Percentiles rank a stretch among this genome's conserved stretches.
phyloP scores from a whole-genome alignment of 148 eudicot species.

The Diospyros kaki region DNA sequence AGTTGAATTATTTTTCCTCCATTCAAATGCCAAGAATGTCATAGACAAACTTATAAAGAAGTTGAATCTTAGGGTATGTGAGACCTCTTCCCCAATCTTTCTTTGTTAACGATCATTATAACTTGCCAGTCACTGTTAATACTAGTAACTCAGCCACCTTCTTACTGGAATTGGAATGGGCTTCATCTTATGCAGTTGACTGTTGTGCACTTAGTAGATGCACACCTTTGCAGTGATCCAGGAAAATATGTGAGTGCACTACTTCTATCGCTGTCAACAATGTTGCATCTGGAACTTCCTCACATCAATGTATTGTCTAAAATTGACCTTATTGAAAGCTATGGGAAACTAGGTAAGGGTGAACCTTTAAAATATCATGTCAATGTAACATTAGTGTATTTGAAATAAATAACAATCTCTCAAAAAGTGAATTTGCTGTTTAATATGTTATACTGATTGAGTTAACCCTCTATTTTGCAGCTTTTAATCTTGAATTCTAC shows the following conservation, averaged over 20 bases:
- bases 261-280: constrained; percentile 86
- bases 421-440: background rate
- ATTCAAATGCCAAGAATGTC: constrained; percentile 69
- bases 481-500: constrained; percentile 90
- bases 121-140: background rate
- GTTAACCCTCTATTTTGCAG: constrained; percentile 38
- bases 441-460: background rate
- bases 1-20: constrained; percentile 95
- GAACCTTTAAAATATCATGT: background rate
- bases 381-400: too few relatives aligned
- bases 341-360: constrained; percentile 78
- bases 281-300: constrained; percentile 96
- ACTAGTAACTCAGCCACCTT: background rate
- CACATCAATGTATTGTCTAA: constrained; percentile 92
- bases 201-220: constrained; percentile 84
- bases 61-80: constrained; percentile 77
- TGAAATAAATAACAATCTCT: background rate
- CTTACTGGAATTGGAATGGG: constrained; percentile 4
- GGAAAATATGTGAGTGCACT: constrained; percentile 90
- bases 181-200: constrained; percentile 61
- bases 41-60: constrained; percentile 77
- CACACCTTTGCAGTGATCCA: constrained; percentile 95
- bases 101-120: background rate
- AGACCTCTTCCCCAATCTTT: constrained; percentile 1
- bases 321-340: constrained; percentile 89